Evolutionary conservation across 441 rosid species (phyloP).

Genomic region (Croton laevigatus): DNA sequence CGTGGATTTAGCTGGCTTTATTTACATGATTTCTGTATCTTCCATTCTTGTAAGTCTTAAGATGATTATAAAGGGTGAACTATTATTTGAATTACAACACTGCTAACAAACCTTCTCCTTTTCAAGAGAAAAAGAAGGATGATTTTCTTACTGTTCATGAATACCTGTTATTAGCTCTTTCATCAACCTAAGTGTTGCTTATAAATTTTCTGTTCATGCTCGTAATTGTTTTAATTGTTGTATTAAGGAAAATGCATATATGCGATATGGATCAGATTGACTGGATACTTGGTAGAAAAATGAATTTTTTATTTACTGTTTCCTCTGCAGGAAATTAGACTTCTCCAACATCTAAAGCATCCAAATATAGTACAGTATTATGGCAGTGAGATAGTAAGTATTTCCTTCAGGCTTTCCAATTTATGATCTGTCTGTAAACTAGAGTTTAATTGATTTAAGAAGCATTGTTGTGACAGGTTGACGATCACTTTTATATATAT

Average conservation of each 20-base stretch:
- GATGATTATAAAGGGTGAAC: slow-evolving; percentile 4
- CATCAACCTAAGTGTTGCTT: background rate
- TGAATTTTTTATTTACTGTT: slow-evolving; percentile 4
- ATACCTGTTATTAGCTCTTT: background rate
- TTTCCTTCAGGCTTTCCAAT: slow-evolving; percentile 8
- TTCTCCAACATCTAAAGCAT: slow-evolving; percentile 80
- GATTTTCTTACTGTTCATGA: background rate
- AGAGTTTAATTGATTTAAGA: slow-evolving; percentile 16
- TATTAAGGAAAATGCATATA: background rate
- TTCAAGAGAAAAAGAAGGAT: background rate
- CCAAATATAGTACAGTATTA: slow-evolving; percentile 95
- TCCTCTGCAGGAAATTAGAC: slow-evolving; percentile 67
- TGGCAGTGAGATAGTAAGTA: slow-evolving; percentile 87
- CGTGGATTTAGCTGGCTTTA: background rate
- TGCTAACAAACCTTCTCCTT: background rate
- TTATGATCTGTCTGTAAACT: background rate
- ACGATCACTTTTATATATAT: slow-evolving; percentile 76
- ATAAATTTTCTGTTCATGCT: background rate
- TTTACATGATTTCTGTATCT: background rate
- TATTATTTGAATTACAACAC: too few species aligned
- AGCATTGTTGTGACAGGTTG: slow-evolving; percentile 47
- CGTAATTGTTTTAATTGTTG: slow-evolving; percentile 2
- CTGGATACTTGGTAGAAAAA: background rate
- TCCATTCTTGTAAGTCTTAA: slow-evolving; percentile 1
- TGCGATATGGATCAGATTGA: background rate